Conservation (phyloP, 768 basidiomycete genomes). For the Macrolepiota fuliginosa region DNA sequence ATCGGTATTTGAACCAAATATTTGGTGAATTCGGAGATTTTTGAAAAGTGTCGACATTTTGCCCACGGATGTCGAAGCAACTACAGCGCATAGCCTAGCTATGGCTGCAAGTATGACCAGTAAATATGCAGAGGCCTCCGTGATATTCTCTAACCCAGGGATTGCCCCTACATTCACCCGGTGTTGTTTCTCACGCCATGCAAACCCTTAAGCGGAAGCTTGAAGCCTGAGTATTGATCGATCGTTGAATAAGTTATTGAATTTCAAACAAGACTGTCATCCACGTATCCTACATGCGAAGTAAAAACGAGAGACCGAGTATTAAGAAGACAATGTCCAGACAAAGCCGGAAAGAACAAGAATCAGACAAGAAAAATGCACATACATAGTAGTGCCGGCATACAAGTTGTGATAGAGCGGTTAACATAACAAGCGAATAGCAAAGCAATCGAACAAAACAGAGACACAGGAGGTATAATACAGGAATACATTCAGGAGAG, state of each 20-base stretch:
- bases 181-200: constrained; percentile 2
- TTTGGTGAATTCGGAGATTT: constrained; percentile 81
- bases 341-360: neutral
- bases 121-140: too few species aligned
- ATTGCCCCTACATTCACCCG: neutral
- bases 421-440: neutral
- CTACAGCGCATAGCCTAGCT: neutral
- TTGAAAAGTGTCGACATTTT: constrained; percentile 82
- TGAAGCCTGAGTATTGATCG: too few species aligned
- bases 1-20: constrained; percentile 95
- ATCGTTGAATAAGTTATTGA: neutral
- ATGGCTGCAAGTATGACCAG: neutral
- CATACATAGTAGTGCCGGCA: neutral
- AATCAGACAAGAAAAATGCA: neutral
- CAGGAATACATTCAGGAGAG: neutral
- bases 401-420: neutral
- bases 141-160: neutral
- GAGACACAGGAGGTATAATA: neutral
- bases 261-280: neutral
- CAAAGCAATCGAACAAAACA: neutral
- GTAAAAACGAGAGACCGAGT: neutral
- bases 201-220: too few species aligned
- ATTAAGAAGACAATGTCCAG: neutral
- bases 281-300: neutral
- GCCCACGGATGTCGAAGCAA: too few species aligned